Evolutionary conservation across 257 asterid species (phyloP), one percentile per base, ranked within the genome.

Genomic region (Forsythia viridissima): DNA sequence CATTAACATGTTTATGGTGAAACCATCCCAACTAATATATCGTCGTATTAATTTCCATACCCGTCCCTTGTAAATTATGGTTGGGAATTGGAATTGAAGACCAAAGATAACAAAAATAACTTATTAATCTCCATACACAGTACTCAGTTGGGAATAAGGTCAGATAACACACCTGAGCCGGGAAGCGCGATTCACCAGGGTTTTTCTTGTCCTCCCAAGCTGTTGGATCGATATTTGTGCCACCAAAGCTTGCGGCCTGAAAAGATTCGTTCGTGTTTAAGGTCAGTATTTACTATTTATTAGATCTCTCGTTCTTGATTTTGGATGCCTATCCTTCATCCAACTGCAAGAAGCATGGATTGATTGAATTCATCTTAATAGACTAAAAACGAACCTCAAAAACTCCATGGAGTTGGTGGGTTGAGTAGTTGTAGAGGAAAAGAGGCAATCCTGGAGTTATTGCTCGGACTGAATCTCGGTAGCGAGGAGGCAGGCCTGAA

Each of bases 161-260:
- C 36, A 3, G 0, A 11, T 13, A 13, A 75, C 80, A 57, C 15
- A 93, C 98, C 96, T 95, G 99, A 83, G 99, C 99, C 15, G 99
- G 98, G 80, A 96, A 93, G 12, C 99, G 94, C 0, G 98, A 92
- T 80, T 93, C 99, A 2, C 98, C 93, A 0, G 91, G 89, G 83
- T 90, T 92, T 77, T 96, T 96, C 93, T 96, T 93, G 87, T 95
- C 99, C 87, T 92, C 98, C 99, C 98, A 93, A 75, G 99, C 99
- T 1, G 93, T 48, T 13, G 99, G 97, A 80, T 93, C 98, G 43
- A 95, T 93, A 73, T 95, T 93, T 3, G 97, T 85, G 30, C 98
- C 98, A 65, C 98, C 97, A 86, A 96, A 96, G 84, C 97, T 92
- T 24, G 98, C 92, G 74, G 99, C 99, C 98, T 93, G 88, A 34